These are phyloP conservation scores for Sporothrix schenckii DNA, from an alignment of 2,329 filamentous ascomycete genomes.

Conservation along the genomic window DNA sequence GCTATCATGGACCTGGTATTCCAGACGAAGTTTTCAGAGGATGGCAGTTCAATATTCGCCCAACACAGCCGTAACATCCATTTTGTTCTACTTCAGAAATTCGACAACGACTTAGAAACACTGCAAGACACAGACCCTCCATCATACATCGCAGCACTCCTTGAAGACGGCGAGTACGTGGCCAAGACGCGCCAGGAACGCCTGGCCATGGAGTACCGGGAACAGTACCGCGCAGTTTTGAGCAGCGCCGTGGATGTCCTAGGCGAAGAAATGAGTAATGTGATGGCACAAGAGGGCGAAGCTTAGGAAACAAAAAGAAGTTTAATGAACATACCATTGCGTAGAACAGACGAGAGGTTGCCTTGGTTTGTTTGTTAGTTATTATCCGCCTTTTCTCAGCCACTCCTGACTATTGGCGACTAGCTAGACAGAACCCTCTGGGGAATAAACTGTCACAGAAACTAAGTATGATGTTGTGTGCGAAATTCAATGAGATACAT, in stretches of 20 bases:
- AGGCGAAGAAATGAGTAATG: background rate
- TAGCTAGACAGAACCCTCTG: too few relatives aligned
- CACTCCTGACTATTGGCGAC: too few relatives aligned
- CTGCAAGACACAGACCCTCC: conserved; percentile 51
- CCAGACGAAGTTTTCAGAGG: background rate
- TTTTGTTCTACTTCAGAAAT: conserved; percentile 45
- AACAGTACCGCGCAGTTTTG: conserved; percentile 54
- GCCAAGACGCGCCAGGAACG: conserved; percentile 43
- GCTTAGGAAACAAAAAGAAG: background rate
- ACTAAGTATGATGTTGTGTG: too few relatives aligned
- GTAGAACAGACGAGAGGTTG: too few relatives aligned
- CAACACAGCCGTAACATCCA: conserved; percentile 37
- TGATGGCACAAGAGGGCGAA: background rate
- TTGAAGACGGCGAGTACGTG: background rate
- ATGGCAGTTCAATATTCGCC: background rate
- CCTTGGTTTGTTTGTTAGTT: too few relatives aligned
- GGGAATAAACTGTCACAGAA: too few relatives aligned
- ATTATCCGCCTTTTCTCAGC: too few relatives aligned
- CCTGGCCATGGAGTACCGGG: conserved; percentile 54
- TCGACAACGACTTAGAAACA: conserved; percentile 47
- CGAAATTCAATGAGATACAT: too few relatives aligned
- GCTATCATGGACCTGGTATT: conserved; percentile 40
- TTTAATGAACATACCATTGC: too few relatives aligned
- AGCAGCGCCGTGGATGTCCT: conserved; percentile 42
- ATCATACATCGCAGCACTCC: background rate